These are phyloP conservation scores for Cochlearia excelsa DNA, from an alignment of 345 rosid species.

Conservation along the genomic window DNA sequence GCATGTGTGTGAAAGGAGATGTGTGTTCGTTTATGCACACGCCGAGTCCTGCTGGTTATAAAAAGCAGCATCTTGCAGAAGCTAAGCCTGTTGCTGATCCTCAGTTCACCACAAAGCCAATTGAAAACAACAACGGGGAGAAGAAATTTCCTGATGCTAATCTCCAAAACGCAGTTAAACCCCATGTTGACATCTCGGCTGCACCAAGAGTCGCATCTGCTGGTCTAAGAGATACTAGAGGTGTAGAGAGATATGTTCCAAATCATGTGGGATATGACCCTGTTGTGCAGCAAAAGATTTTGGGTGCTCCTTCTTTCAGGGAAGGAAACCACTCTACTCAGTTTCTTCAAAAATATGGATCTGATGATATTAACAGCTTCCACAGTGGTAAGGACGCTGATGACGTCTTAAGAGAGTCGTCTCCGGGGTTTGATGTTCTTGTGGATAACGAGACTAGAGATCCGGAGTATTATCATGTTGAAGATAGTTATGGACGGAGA, in stretches of 20 bases:
- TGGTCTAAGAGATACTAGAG: constrained; percentile 37
- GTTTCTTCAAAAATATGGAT: constrained; percentile 45
- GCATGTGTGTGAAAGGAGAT: constrained; percentile 81
- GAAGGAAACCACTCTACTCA: constrained; percentile 49
- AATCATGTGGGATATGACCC: constrained; percentile 40
- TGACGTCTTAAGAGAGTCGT: constrained; percentile 72
- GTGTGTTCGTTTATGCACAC: constrained; percentile 77
- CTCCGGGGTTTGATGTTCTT: constrained; percentile 92
- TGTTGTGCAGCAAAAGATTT: constrained; percentile 40
- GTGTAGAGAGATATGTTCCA: constrained; percentile 37
- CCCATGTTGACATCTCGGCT: constrained; percentile 37
- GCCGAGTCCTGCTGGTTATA: constrained; percentile 43
- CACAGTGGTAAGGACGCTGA: constrained; percentile 63
- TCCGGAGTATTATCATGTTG: constrained; percentile 65
- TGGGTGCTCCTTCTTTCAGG: constrained; percentile 31
- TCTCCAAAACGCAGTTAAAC: constrained; percentile 33
- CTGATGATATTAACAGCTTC: constrained; percentile 47
- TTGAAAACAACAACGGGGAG: constrained; percentile 40
- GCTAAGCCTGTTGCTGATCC: constrained; percentile 37
- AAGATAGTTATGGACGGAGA: constrained; percentile 63
- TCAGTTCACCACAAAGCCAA: constrained; percentile 37
- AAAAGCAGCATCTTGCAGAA: constrained; percentile 38
- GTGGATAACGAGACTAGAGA: constrained; percentile 78
- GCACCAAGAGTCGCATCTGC: constrained; percentile 34
- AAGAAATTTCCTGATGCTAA: constrained; percentile 38